Evolutionary conservation across 768 basidiomycete species (phyloP).

Genomic region (Mycena albidolilacea): DNA sequence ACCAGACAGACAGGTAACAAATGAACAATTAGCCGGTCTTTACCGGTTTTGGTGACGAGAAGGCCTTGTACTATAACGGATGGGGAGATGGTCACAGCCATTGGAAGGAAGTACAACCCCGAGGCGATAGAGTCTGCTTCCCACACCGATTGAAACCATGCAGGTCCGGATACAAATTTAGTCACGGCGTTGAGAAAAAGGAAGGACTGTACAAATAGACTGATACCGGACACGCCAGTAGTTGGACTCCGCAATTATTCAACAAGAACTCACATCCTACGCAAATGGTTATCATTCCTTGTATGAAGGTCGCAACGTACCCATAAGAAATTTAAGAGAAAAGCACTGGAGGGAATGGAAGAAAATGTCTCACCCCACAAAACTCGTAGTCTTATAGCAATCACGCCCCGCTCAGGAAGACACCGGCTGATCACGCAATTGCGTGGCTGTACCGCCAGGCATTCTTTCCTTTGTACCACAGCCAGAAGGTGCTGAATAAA

Average conservation of each 20-base stretch:
- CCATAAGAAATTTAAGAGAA: neutral
- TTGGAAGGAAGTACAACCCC: constrained; percentile 51
- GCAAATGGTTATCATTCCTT: constrained; percentile 8
- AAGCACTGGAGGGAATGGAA: too few species aligned
- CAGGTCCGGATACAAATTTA: constrained; percentile 1
- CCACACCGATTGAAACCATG: constrained; percentile 56
- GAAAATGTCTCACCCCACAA: too few species aligned
- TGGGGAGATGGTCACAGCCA: constrained; percentile 52
- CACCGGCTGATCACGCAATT: too few species aligned
- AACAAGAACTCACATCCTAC: neutral
- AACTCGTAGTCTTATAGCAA: too few species aligned
- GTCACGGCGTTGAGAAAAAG: neutral
- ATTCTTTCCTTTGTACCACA: too few species aligned
- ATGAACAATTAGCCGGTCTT: constrained; percentile 43
- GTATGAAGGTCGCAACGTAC: constrained; percentile 11
- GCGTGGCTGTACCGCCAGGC: too few species aligned
- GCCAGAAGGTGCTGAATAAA: too few species aligned
- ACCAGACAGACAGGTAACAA: too few species aligned
- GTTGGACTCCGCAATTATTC: neutral
- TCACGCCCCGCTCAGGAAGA: too few species aligned
- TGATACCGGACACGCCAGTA: neutral
- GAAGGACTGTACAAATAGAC: constrained; percentile 15
- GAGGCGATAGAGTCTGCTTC: constrained; percentile 47
- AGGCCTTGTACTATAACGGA: constrained; percentile 55
- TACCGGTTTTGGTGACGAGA: constrained; percentile 43